These are phyloP conservation scores for Carex myosuroides DNA, from an alignment of 176 grass and related monocot genomes.

Conservation along the genomic window DNA sequence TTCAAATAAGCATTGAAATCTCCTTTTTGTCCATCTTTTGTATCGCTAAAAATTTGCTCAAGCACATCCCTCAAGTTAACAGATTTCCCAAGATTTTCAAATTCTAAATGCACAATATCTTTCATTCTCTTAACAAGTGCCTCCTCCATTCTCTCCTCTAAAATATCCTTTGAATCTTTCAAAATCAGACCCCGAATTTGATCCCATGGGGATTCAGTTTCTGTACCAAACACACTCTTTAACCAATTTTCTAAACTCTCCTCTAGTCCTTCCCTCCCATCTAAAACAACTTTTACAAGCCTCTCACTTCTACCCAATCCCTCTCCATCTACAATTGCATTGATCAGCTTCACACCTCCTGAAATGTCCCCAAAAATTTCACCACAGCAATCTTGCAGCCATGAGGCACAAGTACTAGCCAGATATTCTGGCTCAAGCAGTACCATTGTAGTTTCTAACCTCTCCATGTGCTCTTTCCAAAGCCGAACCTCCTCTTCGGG, in stretches of 20 bases:
- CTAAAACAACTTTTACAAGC: conserved; percentile 52
- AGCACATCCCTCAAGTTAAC: conserved; percentile 62
- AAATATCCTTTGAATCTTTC: conserved; percentile 83
- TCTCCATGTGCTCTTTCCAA: conserved; percentile 85
- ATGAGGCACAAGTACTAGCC: conserved; percentile 49
- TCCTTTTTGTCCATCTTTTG: conserved; percentile 32
- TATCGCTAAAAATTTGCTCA: conserved; percentile 31
- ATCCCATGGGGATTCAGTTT: conserved; percentile 91
- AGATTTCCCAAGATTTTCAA: conserved; percentile 45
- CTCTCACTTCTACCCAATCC: conserved; percentile 57
- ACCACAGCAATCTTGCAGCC: conserved; percentile 68
- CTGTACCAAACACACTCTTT: conserved; percentile 80
- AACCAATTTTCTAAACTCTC: conserved; percentile 87
- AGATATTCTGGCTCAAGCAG: conserved; percentile 56
- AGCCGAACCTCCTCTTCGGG: conserved; percentile 68
- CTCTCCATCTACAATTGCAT: conserved; percentile 56
- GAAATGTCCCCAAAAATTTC: conserved; percentile 61
- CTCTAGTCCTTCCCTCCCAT: conserved; percentile 61
- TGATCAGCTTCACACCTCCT: conserved; percentile 44
- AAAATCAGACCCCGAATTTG: conserved; percentile 76
- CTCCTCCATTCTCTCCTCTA: conserved; percentile 78
- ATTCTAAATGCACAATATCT: conserved; percentile 67
- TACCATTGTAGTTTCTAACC: conserved; percentile 74
- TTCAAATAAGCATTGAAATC: conserved; percentile 52
- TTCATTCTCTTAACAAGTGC: conserved; percentile 80